Evolutionary conservation across 73 alveolate species (phyloP).

Genomic region (Symbiodinium natans): DNA sequence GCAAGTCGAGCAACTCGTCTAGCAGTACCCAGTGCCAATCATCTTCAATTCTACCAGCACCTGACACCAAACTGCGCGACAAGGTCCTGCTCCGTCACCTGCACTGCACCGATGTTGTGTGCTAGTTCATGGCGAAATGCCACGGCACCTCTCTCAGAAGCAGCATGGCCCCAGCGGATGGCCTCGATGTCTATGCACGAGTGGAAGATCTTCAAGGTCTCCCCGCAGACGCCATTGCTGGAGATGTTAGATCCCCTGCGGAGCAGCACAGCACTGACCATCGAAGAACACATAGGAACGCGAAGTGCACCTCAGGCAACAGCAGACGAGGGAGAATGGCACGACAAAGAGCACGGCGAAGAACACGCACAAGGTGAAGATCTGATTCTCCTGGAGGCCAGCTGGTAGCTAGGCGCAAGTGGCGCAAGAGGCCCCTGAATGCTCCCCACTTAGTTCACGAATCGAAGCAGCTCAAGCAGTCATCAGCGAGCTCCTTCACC

Average conservation of each 20-base stretch:
- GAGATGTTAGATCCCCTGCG: slow-evolving; percentile 81
- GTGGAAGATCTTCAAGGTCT: slow-evolving; percentile 64
- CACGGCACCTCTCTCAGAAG: too few relatives aligned
- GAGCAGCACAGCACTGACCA: background rate
- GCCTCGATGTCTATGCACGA: slow-evolving; percentile 80
- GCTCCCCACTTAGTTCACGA: background rate
- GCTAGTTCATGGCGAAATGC: too few relatives aligned
- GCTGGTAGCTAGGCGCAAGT: background rate
- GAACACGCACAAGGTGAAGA: slow-evolving; percentile 64
- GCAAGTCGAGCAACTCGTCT: too few relatives aligned
- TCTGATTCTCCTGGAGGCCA: slow-evolving; percentile 56
- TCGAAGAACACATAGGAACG: too few relatives aligned
- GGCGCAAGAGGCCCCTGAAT: too few relatives aligned
- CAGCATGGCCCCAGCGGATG: too few relatives aligned
- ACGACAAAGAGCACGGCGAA: slow-evolving; percentile 65
- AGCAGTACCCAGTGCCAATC: too few relatives aligned
- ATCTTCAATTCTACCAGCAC: too few relatives aligned
- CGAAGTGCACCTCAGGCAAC: slow-evolving; percentile 34
- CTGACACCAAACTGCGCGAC: too few relatives aligned
- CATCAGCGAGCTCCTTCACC: slow-evolving; percentile 19
- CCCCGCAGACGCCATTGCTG: slow-evolving; percentile 61
- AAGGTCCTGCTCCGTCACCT: too few relatives aligned
- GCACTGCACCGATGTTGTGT: too few relatives aligned
- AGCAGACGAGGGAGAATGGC: slow-evolving; percentile 85
- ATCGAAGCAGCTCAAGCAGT: background rate